Conservation (phyloP, 1,284 basidiomycete species). For the Fomes fomentarius region DNA sequence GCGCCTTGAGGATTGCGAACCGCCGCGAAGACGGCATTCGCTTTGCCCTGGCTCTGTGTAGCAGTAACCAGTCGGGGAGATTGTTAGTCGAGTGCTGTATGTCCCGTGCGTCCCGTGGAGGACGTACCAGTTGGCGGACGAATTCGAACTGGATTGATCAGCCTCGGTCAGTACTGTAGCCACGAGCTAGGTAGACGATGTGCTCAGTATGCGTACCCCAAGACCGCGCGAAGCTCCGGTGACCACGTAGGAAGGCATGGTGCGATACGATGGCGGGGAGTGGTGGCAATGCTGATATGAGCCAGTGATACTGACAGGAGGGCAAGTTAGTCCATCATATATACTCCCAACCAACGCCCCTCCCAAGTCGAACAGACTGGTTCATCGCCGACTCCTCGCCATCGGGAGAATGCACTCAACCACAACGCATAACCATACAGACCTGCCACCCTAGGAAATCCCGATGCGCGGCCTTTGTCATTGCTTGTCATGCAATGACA, state of each 20-base stretch:
- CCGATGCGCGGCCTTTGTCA: background rate
- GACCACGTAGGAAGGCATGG: constrained; percentile 31
- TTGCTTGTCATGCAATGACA: constrained; percentile 1
- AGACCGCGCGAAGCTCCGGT: constrained; percentile 30
- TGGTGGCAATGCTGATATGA: too few relatives aligned
- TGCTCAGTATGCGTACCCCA: constrained; percentile 21
- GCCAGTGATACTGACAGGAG: too few relatives aligned
- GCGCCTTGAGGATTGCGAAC: constrained; percentile 27
- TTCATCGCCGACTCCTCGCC: too few relatives aligned
- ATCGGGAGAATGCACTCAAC: too few relatives aligned
- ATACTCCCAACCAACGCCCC: too few relatives aligned
- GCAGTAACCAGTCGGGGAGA: too few relatives aligned
- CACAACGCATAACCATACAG: background rate
- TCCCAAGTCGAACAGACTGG: too few relatives aligned
- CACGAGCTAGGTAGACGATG: too few relatives aligned
- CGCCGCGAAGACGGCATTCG: constrained; percentile 33
- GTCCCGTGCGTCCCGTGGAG: background rate
- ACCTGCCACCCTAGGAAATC: background rate
- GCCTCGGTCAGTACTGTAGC: too few relatives aligned
- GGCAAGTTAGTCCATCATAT: too few relatives aligned
- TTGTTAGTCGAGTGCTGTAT: too few relatives aligned
- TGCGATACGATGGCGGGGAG: too few relatives aligned
- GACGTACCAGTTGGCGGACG: constrained; percentile 34
- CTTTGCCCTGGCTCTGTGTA: constrained; percentile 12
- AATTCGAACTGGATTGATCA: constrained; percentile 37